phyloP scores from a whole-genome alignment of 192 early-diverging fungal species.

The Coemansia sp. region DNA sequence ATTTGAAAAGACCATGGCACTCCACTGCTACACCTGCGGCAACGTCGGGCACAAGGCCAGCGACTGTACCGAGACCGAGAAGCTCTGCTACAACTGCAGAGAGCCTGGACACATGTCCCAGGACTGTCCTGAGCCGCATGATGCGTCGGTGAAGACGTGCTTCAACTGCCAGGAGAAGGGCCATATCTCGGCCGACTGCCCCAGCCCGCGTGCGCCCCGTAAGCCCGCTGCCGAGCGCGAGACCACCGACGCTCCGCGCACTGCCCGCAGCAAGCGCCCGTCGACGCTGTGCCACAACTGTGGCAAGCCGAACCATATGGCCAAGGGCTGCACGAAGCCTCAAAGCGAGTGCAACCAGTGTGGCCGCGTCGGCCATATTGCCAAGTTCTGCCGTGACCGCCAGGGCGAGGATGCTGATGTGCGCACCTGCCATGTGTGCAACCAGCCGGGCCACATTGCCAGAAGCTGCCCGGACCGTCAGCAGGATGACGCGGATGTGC shows the following conservation, averaged over 20 bases:
- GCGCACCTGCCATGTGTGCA: conserved; percentile 3
- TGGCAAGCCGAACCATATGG: conserved; percentile 44
- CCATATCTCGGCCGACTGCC: conserved; percentile 50
- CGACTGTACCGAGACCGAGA: conserved; percentile 14
- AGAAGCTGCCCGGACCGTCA: conserved; percentile 31
- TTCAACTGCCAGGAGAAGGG: conserved; percentile 53
- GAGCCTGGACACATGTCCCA: conserved; percentile 47
- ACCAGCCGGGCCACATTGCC: conserved; percentile 38
- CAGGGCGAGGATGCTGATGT: not conserved
- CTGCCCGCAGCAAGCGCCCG: not conserved
- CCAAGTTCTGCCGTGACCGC: conserved; percentile 34
- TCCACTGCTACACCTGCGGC: conserved; percentile 46
- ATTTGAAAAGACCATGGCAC: conserved; percentile 12
- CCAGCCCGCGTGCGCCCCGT: conserved; percentile 5
- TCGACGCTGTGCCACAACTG: conserved; percentile 43
- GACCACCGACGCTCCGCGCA: not conserved
- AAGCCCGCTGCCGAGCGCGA: not conserved
- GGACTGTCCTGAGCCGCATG: conserved; percentile 46
- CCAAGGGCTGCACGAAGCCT: conserved; percentile 44
- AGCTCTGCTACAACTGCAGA: conserved; percentile 53
- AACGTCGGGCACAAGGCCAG: conserved; percentile 32
- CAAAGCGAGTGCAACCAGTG: conserved; percentile 53
- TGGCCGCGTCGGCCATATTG: conserved; percentile 44
- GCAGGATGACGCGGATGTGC: not conserved
- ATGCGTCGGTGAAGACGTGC: conserved; percentile 38